A percentile compares a stretch with the other conserved stretches of the same genome.
phyloP scores from a whole-genome alignment of 2,329 filamentous ascomycete genomes.

The Sporothrix mexicana region DNA sequence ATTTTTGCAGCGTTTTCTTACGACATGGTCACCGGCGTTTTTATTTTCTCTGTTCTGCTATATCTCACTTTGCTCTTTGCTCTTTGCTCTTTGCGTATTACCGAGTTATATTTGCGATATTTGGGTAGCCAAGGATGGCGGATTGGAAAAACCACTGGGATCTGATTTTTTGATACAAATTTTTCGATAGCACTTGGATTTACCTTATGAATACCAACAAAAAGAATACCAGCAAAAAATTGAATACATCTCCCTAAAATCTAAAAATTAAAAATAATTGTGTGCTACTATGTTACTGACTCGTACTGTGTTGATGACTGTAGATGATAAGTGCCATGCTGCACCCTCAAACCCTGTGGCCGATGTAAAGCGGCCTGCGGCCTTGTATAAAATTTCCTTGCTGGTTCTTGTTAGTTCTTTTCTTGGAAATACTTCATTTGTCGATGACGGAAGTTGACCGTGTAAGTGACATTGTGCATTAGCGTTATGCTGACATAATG shows the following conservation, averaged over 20 bases:
- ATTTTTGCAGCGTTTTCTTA: constrained; percentile 17
- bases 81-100: neutral
- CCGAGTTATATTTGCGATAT: constrained; percentile 16
- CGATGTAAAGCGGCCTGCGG: neutral
- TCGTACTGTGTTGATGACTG: no score
- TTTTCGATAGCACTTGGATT: neutral
- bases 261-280: no score
- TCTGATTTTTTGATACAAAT: constrained; percentile 7
- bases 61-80: neutral
- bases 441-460: neutral
- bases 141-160: constrained; percentile 14
- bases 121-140: constrained; percentile 17
- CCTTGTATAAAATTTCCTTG: no score
- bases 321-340: neutral
- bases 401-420: no score
- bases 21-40: constrained; percentile 26
- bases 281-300: no score
- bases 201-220: neutral
- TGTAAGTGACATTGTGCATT: constrained; percentile 8
- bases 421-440: no score
- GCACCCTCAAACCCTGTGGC: neutral
- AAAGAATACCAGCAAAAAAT: neutral
- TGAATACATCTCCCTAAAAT: neutral
- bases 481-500: constrained; percentile 3
- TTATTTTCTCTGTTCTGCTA: neutral